These are phyloP conservation scores for Camptophora hylomeconis DNA, from an alignment of 2,329 filamentous ascomycete species.

Conservation along the genomic window DNA sequence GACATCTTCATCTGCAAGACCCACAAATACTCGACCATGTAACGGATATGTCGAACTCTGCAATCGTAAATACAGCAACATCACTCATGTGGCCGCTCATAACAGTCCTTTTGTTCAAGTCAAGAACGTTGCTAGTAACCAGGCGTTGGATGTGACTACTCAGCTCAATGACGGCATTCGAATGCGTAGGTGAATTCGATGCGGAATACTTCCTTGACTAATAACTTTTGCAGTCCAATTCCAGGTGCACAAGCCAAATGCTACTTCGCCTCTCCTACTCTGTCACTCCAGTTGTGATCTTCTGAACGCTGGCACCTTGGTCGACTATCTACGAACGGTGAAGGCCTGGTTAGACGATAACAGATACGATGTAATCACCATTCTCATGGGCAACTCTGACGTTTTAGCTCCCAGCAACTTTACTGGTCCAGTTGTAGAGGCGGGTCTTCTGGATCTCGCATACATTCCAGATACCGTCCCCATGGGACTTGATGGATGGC, in stretches of 20 bases:
- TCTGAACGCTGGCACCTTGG: constrained; percentile 66
- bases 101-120: constrained; percentile 65
- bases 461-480: constrained; percentile 61
- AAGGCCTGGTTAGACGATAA: constrained; percentile 59
- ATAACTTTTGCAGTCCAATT: constrained; percentile 41
- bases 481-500: constrained; percentile 67
- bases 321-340: constrained; percentile 57
- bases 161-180: constrained; percentile 65
- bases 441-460: constrained; percentile 59
- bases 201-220: not conserved
- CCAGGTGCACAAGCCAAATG: constrained; percentile 43
- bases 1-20: constrained; percentile 29
- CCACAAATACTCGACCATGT: constrained; percentile 64
- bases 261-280: constrained; percentile 47
- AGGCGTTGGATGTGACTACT: constrained; percentile 50
- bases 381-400: constrained; percentile 75
- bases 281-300: constrained; percentile 78
- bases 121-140: constrained; percentile 65
- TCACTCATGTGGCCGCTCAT: constrained; percentile 65
- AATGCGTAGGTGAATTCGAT: constrained; percentile 31
- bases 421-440: constrained; percentile 52
- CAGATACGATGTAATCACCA: constrained; percentile 77
- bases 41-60: constrained; percentile 72
- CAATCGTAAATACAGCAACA: constrained; percentile 62
- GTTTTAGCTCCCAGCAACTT: constrained; percentile 55